Base-by-base conservation (phyloP, 1,139 yeast genomes). In the Nakaseomyces delphensis region DNA sequence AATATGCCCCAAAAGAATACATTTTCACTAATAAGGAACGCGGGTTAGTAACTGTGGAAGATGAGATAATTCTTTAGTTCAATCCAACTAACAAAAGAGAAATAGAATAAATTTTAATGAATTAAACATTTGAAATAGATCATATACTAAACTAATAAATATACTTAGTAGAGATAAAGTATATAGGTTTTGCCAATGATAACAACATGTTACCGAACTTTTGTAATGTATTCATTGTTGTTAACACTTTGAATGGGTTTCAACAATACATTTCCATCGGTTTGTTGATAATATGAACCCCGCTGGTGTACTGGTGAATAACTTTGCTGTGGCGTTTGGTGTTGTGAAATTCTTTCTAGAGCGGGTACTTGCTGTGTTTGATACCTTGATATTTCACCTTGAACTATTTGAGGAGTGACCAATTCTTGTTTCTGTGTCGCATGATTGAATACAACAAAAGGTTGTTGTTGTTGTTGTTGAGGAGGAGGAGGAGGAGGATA, bases 1-100 rank as follows among this genome's bases (percentile, higher is more conserved):
- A 75, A 48, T 85, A 74, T 54, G 68, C 83, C 1, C 91, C 94
- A 1, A 64, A 68, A 25, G 73, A 76, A 58, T 72, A 79, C 16
- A 71, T 78, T 3, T 79, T 80, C 72, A 74, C 86, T 18, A 85
- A 83, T 54, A 57, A 65, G 48, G 78, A 72, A 11, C 73, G 76
- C 40, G 95, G 95, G 0, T 63, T 85, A 53, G 80, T 84, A 1
- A 70, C 74, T 39, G 71, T 78, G 13, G 59, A 66, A 21, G 49
- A 57, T 29, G 47, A 49, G 16, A 30, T 59, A 20, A 53, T 48
- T 38, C 44, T 58, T 24, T 59, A 43, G 28, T 25, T 7, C 8
- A 25, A 21, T 7, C 10, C 39, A 21, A 2, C 10, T 32, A 3
- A 16, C 8, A 13, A 29, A 19, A 16, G n/a, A 13, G 16, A 31